A percentile compares a stretch with the other conserved stretches of the same genome.
Conservation (phyloP, 257 asterid species). For the Linaria vulgaris region DNA sequence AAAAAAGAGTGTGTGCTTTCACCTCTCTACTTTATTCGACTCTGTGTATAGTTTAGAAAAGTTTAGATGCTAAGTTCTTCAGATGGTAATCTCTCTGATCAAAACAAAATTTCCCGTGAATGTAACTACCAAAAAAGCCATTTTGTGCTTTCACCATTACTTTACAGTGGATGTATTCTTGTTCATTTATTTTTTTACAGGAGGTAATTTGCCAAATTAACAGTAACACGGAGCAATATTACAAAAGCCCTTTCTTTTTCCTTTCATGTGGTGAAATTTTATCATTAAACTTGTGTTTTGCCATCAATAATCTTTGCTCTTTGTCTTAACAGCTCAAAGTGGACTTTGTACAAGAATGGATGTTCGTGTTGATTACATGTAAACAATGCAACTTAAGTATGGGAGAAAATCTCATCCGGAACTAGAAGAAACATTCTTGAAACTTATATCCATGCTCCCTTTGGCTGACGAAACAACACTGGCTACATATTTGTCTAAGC, state of each 20-base stretch:
- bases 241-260: no score
- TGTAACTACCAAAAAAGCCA: neutral
- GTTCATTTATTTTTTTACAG: no score
- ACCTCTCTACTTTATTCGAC: no score
- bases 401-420: conserved; percentile 59
- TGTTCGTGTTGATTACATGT: conserved; percentile 80
- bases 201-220: no score
- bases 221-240: no score
- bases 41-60: no score
- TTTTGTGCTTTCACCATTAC: neutral
- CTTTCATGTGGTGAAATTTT: no score
- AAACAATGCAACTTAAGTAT: conserved; percentile 52
- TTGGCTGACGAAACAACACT: conserved; percentile 64
- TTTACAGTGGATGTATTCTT: no score
- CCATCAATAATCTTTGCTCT: neutral
- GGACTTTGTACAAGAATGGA: conserved; percentile 91
- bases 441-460: conserved; percentile 86
- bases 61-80: neutral
- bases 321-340: conserved; percentile 58
- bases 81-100: neutral
- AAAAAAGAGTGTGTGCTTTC: neutral
- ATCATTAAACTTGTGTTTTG: neutral
- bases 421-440: conserved; percentile 77
- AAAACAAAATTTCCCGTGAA: neutral
- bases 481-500: conserved; percentile 91